Base-by-base conservation (phyloP, 768 basidiomycete species). In the Dacryopinax spathularia region DNA sequence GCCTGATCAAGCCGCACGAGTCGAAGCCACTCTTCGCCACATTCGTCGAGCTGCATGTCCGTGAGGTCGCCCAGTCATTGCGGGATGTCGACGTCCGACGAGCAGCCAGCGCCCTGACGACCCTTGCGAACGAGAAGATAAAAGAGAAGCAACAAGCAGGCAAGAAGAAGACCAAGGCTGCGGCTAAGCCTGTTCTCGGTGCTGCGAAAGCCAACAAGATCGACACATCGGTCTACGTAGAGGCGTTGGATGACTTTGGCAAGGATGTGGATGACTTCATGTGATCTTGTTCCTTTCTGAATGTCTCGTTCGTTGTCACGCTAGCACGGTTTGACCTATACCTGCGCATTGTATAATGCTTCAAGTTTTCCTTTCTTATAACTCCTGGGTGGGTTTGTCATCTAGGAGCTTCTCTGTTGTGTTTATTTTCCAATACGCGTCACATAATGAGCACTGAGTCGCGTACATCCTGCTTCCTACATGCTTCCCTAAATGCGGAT, bases 91-190 rank as follows among this genome's bases (percentile, higher is more conserved):
- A 99, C 69, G 86, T 92, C 29, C 82, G 93, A 66, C 97, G 97
- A 72, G 89, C 84, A 0, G 89, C 91, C 0, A 88, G 84, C 60
- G 84, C 79, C 2, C 77, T 99, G 62, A 91, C 89, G 16, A 86
- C 89, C 1, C 79, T 98, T 5, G 88, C 92, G 60, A 97, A 95
- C 70, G 91, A 94, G 77, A 99, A 98, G 77, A 90, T 94, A 76
- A 89, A 84, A 75, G 91, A 91, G 71, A 85, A 87, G 69, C 81
- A 87, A 66, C 91, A 93, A 34, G 86, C 83, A 65, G 91, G 91
- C 33, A 96, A 94, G 82, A 95, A 92, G 79, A 94, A 94, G 77
- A 75, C 80, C 44, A 88, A 89, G 75, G 74, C 79, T 6, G 74
- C 80, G 0, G 73, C 78, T 18, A 96, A 89, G 72, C 93, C 94